Conservation (phyloP, 2,329 filamentous ascomycete species). For the Pyrenophora tritici-repentis region DNA sequence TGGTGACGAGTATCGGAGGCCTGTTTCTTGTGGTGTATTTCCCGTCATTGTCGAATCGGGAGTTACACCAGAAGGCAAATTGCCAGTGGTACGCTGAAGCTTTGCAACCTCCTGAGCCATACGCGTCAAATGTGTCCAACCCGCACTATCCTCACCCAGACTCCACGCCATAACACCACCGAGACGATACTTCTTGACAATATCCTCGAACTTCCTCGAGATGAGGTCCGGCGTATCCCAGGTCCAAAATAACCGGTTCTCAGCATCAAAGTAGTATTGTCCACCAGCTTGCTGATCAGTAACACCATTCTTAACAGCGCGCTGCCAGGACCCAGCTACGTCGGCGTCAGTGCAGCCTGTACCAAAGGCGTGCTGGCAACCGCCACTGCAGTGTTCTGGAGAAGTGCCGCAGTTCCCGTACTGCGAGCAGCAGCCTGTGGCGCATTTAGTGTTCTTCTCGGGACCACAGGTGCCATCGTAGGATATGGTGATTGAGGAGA, state of each 20-base stretch:
- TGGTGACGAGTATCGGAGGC: too few species aligned
- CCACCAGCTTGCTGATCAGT: slow-evolving; percentile 66
- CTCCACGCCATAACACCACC: slow-evolving; percentile 80
- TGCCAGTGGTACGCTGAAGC: not conserved
- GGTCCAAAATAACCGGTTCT: slow-evolving; percentile 70
- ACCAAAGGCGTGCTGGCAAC: slow-evolving; percentile 41
- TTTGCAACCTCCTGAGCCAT: slow-evolving; percentile 42
- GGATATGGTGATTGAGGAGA: slow-evolving; percentile 16
- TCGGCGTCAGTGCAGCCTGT: slow-evolving; percentile 55
- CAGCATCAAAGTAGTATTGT: slow-evolving; percentile 69
- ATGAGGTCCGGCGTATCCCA: slow-evolving; percentile 71
- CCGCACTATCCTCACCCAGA: slow-evolving; percentile 66
- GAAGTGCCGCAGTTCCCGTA: slow-evolving; percentile 41
- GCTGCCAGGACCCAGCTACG: slow-evolving; percentile 61
- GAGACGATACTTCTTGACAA: slow-evolving; percentile 62
- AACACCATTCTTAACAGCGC: slow-evolving; percentile 57
- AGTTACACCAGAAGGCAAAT: not conserved
- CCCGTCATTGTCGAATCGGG: too few species aligned
- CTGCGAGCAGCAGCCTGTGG: slow-evolving; percentile 38
- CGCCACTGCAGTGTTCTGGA: slow-evolving; percentile 37
- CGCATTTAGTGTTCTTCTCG: slow-evolving; percentile 33
- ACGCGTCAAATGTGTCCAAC: slow-evolving; percentile 50
- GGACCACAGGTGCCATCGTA: slow-evolving; percentile 42
- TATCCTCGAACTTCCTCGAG: slow-evolving; percentile 62
- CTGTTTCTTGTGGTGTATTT: too few species aligned